Evolutionary conservation across 306 rosid species (phyloP).

Genomic region (Pachyrhizus erosus): DNA sequence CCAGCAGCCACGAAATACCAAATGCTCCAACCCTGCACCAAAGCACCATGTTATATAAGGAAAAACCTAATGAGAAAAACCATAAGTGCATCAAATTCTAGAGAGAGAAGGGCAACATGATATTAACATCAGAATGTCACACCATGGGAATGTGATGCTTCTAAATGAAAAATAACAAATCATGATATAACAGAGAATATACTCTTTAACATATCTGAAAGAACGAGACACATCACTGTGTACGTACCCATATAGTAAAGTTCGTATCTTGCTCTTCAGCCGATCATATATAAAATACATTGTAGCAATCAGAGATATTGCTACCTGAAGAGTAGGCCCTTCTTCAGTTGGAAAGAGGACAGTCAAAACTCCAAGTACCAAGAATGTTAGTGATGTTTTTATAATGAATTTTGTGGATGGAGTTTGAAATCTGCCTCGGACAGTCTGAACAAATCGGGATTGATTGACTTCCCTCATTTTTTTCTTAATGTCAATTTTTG

Average conservation of each 20-base stretch:
- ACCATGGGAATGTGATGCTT: slow-evolving; percentile 19
- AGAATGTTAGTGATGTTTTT: slow-evolving; percentile 72
- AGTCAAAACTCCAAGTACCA: slow-evolving; percentile 79
- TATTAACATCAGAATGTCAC: slow-evolving; percentile 16
- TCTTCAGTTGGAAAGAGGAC: slow-evolving; percentile 92
- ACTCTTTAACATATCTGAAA: slow-evolving; percentile 16
- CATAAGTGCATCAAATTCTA: slow-evolving; percentile 28
- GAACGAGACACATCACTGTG: slow-evolving; percentile 25
- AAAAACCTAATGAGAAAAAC: slow-evolving; percentile 17
- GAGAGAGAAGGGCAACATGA: background rate
- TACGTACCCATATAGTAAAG: slow-evolving; percentile 86
- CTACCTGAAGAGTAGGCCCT: slow-evolving; percentile 98
- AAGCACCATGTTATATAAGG: slow-evolving; percentile 36
- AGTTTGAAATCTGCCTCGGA: slow-evolving; percentile 80
- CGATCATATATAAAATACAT: slow-evolving; percentile 78
- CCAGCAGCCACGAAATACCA: slow-evolving; percentile 85
- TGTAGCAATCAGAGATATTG: slow-evolving; percentile 83
- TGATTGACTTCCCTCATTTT: slow-evolving; percentile 80
- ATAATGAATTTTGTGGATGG: slow-evolving; percentile 80
- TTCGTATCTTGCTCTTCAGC: slow-evolving; percentile 77
- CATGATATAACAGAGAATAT: slow-evolving; percentile 18
- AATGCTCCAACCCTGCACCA: slow-evolving; percentile 88
- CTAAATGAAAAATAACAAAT: slow-evolving; percentile 5
- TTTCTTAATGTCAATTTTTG: slow-evolving; percentile 84
- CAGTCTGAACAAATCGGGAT: slow-evolving; percentile 72